Evolutionary conservation across 1,139 yeast species (phyloP).

Genomic region (Meyerozyma smithsonii): DNA sequence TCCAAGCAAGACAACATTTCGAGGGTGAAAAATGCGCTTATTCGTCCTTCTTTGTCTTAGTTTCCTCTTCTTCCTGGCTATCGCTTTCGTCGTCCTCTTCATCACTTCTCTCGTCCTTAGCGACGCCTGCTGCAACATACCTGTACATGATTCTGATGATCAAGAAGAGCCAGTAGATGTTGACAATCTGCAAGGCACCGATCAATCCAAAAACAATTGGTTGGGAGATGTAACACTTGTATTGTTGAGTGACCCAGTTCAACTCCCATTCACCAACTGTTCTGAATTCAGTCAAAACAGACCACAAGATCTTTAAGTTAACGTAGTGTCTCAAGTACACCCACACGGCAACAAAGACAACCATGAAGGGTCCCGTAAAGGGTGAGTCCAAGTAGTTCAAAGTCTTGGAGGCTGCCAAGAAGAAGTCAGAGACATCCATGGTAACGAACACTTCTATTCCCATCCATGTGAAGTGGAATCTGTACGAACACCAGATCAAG

Average conservation of each 20-base stretch:
- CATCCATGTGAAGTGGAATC: constrained; percentile 95
- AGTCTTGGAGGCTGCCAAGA: constrained; percentile 77
- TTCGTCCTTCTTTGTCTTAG: constrained; percentile 23
- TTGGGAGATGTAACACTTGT: constrained; percentile 94
- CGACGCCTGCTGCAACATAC: constrained; percentile 51
- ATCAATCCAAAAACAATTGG: constrained; percentile 78
- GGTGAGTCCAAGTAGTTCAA: constrained; percentile 75
- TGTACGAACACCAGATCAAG: constrained; percentile 82
- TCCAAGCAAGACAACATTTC: no score
- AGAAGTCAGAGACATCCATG: constrained; percentile 93
- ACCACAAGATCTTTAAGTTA: constrained; percentile 77
- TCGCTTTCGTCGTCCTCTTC: constrained; percentile 58
- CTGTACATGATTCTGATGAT: constrained; percentile 75
- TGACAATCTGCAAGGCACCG: constrained; percentile 77
- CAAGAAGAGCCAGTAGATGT: constrained; percentile 80
- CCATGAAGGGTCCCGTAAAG: constrained; percentile 59
- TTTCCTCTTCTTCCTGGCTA: constrained; percentile 19
- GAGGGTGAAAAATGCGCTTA: not conserved
- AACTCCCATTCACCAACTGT: constrained; percentile 79
- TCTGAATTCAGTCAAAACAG: constrained; percentile 80
- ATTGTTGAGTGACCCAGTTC: constrained; percentile 89
- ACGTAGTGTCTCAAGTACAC: constrained; percentile 82
- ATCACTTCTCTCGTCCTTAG: constrained; percentile 87
- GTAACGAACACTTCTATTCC: constrained; percentile 88
- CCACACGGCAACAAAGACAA: constrained; percentile 72